Evolutionary conservation across 2,329 filamentous ascomycete genomes (phyloP).

Genomic region (Cadophora malorum): DNA sequence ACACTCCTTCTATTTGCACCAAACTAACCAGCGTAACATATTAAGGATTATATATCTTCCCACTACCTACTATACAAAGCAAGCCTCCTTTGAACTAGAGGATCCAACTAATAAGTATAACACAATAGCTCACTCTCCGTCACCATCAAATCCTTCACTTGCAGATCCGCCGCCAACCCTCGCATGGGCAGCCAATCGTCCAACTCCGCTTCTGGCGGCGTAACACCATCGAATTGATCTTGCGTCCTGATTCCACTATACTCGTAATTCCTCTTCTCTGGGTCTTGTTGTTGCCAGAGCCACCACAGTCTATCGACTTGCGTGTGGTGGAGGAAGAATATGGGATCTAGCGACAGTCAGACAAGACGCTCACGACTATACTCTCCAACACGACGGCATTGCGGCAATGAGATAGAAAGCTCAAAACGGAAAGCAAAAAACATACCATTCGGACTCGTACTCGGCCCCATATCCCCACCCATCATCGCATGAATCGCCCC

Average conservation of each 20-base stretch:
- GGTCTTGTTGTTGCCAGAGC: constrained; percentile 44
- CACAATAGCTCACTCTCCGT: background rate
- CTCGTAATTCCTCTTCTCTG: background rate
- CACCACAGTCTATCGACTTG: constrained; percentile 43
- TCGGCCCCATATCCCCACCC: constrained; percentile 6
- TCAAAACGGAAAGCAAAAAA: background rate
- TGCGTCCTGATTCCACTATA: background rate
- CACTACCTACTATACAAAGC: too few species aligned
- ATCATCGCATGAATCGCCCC: background rate
- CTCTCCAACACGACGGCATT: too few species aligned
- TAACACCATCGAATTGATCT: background rate
- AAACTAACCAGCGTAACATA: too few species aligned
- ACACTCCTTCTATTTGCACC: too few species aligned
- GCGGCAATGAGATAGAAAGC: too few species aligned
- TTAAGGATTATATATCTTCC: too few species aligned
- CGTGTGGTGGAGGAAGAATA: constrained; percentile 46
- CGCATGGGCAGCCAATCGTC: constrained; percentile 10
- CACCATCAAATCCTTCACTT: background rate
- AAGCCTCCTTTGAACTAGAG: too few species aligned
- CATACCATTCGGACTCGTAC: constrained; percentile 6
- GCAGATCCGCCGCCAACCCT: background rate
- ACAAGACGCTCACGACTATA: too few species aligned
- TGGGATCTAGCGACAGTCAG: constrained; percentile 46
- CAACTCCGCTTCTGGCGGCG: background rate
- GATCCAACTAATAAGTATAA: constrained; percentile 7